Evolutionary conservation across 2,329 filamentous ascomycete genomes (phyloP).

Genomic region (Fusarium mexicanum): DNA sequence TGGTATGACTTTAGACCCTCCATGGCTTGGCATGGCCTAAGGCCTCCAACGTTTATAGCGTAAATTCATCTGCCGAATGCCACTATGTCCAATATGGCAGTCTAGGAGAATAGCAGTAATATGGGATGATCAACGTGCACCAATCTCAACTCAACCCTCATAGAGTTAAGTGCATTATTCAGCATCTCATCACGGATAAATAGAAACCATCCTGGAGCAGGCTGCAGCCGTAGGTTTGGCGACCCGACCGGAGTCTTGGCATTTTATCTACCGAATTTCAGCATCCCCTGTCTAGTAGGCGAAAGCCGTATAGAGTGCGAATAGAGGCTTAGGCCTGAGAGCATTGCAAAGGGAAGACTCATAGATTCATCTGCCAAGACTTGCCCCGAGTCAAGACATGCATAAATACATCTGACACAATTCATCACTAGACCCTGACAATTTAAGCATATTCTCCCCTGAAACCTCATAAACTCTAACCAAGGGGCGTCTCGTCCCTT

Average conservation of each 20-base stretch:
- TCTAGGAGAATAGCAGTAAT: background rate
- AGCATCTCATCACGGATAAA: slow-evolving; percentile 29
- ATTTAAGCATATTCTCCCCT: background rate
- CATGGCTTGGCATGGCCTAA: slow-evolving; percentile 26
- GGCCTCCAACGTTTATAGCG: slow-evolving; percentile 4
- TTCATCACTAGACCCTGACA: background rate
- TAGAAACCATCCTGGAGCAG: background rate
- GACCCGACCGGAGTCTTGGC: background rate
- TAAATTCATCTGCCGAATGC: background rate
- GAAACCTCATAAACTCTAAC: background rate
- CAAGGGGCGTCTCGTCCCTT: background rate
- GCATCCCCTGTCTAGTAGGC: background rate
- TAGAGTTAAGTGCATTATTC: background rate
- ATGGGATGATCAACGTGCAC: background rate
- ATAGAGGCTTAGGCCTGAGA: background rate
- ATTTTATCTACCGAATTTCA: background rate
- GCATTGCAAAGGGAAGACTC: background rate
- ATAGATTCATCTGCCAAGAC: background rate
- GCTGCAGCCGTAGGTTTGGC: background rate
- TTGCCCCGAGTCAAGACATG: background rate
- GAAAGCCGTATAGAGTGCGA: slow-evolving; percentile 11
- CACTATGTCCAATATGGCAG: background rate
- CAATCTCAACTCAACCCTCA: background rate
- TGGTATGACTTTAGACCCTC: slow-evolving; percentile 16
- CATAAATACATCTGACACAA: background rate